Evolutionary conservation across 176 grass and related monocot species (phyloP).

Genomic region (Triticum aestivum): DNA sequence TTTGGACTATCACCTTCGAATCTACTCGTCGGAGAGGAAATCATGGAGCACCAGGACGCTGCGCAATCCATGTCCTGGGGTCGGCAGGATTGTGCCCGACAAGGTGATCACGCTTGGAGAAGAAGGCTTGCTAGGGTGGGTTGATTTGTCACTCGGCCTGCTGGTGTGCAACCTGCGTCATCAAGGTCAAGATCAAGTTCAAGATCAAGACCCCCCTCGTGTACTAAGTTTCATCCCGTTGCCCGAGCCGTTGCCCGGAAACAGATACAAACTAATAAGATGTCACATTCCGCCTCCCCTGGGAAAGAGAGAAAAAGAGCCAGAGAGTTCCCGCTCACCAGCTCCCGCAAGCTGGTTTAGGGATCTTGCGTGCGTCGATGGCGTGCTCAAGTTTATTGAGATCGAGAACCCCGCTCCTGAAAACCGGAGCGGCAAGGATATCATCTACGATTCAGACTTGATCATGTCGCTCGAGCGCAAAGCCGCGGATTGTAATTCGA

Average conservation of each 20-base stretch:
- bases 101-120: background rate
- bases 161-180: background rate
- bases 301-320: no score
- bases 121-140: background rate
- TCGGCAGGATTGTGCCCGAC: background rate
- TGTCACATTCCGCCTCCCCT: background rate
- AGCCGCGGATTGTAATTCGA: background rate
- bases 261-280: background rate
- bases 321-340: no score
- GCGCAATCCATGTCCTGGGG: background rate
- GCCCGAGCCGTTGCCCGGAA: background rate
- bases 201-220: background rate
- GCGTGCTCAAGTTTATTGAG: background rate
- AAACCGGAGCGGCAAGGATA: background rate
- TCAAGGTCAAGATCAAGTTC: background rate
- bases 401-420: background rate
- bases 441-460: background rate
- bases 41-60: background rate
- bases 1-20: background rate
- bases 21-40: background rate
- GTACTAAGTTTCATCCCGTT: background rate
- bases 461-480: background rate
- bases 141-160: background rate
- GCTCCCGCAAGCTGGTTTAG: background rate
- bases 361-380: background rate